A percentile compares a stretch with the other conserved stretches of the same genome.
phyloP scores from a whole-genome alignment of 768 basidiomycete species.

The Cyclocybe aegerita region DNA sequence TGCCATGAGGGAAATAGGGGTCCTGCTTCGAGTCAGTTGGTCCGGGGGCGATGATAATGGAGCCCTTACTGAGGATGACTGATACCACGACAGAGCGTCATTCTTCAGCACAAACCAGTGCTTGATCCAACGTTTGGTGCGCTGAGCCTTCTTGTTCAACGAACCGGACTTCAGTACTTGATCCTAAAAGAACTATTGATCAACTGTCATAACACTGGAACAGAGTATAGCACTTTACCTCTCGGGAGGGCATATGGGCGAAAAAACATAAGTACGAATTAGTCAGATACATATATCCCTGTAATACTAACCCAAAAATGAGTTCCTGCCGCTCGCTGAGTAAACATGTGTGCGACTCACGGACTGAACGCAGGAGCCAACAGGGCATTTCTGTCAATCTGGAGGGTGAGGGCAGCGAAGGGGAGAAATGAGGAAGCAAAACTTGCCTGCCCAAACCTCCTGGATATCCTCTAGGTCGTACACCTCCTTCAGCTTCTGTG shows the following conservation, averaged over 20 bases:
- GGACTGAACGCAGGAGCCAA: slow-evolving; percentile 86
- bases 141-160: slow-evolving; percentile 81
- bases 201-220: background rate
- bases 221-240: slow-evolving; percentile 47
- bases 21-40: slow-evolving; percentile 50
- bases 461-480: slow-evolving; percentile 80
- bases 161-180: slow-evolving; percentile 92
- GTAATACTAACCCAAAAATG: slow-evolving; percentile 61
- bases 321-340: background rate
- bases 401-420: slow-evolving; percentile 5
- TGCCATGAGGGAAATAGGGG: slow-evolving; percentile 96
- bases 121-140: slow-evolving; percentile 90
- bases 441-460: slow-evolving; percentile 81
- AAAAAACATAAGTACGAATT: slow-evolving; percentile 95
- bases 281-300: slow-evolving; percentile 97
- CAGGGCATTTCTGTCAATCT: slow-evolving; percentile 77
- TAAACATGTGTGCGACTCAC: slow-evolving; percentile 48
- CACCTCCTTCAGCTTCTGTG: slow-evolving; percentile 86
- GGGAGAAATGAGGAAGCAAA: background rate
- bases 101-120: slow-evolving; percentile 98
- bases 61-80: slow-evolving; percentile 76
- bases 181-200: slow-evolving; percentile 50
- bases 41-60: background rate
- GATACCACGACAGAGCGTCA: slow-evolving; percentile 95
- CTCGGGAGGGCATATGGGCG: slow-evolving; percentile 87